Percentiles rank a stretch among this genome's conserved stretches.
Evolutionary conservation across 345 rosid genomes (phyloP).

Genomic region (Pistacia integerrima): DNA sequence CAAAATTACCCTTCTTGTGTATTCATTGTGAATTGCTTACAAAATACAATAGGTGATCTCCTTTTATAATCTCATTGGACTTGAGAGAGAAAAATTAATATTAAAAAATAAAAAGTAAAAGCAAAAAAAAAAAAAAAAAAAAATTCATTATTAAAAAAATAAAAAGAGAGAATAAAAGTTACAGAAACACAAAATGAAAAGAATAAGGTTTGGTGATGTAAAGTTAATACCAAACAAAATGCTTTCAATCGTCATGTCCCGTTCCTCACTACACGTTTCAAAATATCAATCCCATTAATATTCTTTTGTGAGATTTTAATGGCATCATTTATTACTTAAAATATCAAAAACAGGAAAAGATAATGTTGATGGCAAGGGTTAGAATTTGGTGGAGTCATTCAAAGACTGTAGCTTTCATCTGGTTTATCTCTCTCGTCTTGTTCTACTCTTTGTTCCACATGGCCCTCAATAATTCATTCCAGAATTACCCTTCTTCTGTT

Average conservation of each 20-base stretch:
- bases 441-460: slow-evolving; percentile 52
- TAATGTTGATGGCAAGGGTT: slow-evolving; percentile 28
- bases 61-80: no score
- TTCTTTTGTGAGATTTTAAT: not conserved
- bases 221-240: no score
- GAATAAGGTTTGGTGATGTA: no score
- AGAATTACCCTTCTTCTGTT: slow-evolving; percentile 22
- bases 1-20: no score
- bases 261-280: no score
- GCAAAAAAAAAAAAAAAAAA: no score
- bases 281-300: not conserved
- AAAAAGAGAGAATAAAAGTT: not conserved
- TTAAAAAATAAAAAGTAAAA: no score
- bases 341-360: not conserved
- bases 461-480: slow-evolving; percentile 45
- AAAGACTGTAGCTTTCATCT: slow-evolving; percentile 43
- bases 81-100: no score
- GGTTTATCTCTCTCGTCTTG: slow-evolving; percentile 47
- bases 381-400: slow-evolving; percentile 55
- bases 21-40: no score
- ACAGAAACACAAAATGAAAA: no score
- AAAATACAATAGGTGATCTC: no score
- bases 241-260: not conserved
- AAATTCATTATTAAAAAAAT: no score
- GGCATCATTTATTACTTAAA: not conserved